A percentile compares a stretch with the other conserved stretches of the same genome.
Conservation (phyloP, 768 basidiomycete genomes). For the Hericium coralloides region DNA sequence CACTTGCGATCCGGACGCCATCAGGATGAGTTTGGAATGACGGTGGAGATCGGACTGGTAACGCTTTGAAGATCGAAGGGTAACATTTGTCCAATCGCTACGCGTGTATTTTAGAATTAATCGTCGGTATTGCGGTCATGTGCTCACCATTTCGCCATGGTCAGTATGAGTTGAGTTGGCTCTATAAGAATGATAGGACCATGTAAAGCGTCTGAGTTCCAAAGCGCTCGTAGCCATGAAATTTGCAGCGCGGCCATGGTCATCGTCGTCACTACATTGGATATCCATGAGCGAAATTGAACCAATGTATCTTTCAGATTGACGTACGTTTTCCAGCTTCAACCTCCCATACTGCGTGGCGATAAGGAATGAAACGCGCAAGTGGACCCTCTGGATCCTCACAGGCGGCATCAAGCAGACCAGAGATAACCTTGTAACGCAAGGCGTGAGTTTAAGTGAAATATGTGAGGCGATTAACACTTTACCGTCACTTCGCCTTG, state of each 20-base stretch:
- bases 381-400: constrained; percentile 28
- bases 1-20: neutral
- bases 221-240: constrained; percentile 12
- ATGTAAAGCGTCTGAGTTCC: constrained; percentile 2
- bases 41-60: neutral
- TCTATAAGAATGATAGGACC: constrained; percentile 11
- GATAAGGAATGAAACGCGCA: constrained; percentile 40
- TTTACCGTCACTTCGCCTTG: too few species aligned
- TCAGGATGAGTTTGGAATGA: neutral
- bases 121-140: neutral
- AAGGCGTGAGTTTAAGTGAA: too few species aligned
- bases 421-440: constrained; percentile 10
- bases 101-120: neutral
- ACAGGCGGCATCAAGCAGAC: constrained; percentile 33
- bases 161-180: constrained; percentile 3
- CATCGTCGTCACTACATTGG: neutral
- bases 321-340: constrained; percentile 33
- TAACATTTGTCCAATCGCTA: constrained; percentile 9
- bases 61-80: neutral
- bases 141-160: neutral
- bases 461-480: too few species aligned
- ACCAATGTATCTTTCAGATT: neutral
- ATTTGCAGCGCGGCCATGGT: constrained; percentile 2
- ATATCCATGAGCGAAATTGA: too few species aligned
- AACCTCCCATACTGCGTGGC: constrained; percentile 46